Conservation (phyloP, 2,329 filamentous ascomycete genomes). For the Xylariaceae sp. region DNA sequence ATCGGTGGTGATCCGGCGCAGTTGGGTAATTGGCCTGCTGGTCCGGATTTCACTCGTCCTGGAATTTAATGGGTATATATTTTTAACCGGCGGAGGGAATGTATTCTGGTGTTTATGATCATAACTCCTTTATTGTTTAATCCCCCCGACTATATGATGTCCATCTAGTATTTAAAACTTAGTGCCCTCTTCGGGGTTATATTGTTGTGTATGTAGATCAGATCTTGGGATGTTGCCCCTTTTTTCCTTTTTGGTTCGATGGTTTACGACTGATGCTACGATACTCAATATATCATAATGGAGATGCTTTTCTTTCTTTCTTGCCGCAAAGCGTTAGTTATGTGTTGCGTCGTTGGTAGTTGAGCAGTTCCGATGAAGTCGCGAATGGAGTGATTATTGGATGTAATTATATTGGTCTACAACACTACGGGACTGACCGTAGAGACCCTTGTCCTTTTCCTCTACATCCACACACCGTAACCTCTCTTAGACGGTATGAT, state of each 20-base stretch:
- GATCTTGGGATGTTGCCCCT: not conserved
- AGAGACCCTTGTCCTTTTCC: no score
- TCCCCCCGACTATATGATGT: not conserved
- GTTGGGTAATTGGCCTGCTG: slow-evolving; percentile 49
- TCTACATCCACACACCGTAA: no score
- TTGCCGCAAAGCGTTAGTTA: no score
- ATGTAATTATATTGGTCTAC: no score
- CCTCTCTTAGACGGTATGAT: no score
- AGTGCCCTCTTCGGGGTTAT: no score
- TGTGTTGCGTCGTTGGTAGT: no score
- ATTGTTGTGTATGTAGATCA: not conserved
- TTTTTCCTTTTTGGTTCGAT: not conserved
- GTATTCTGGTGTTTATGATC: not conserved
- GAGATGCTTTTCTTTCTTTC: not conserved
- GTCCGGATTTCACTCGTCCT: slow-evolving; percentile 35
- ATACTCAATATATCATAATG: not conserved
- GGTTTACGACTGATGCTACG: not conserved
- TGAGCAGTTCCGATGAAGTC: no score
- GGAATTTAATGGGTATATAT: slow-evolving; percentile 26
- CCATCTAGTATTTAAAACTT: no score
- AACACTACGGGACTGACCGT: no score
- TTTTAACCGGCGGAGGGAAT: not conserved
- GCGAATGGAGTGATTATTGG: no score
- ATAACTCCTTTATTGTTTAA: not conserved
- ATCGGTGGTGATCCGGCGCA: slow-evolving; percentile 48